Evolutionary conservation across 139 green algal species (phyloP).

Genomic region (Chara braunii): DNA sequence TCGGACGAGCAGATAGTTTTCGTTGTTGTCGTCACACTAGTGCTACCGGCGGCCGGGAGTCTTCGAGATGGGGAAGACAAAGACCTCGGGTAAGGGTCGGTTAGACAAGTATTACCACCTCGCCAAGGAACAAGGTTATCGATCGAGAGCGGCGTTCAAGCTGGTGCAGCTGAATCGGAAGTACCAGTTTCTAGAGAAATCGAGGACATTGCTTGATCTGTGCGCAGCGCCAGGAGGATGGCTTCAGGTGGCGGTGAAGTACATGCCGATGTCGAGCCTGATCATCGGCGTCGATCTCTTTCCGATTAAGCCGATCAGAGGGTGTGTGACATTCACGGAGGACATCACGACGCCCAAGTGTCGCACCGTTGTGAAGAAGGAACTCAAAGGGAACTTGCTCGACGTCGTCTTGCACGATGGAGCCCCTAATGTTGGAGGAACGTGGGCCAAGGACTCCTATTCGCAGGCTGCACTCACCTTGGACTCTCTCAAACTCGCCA

Average conservation of each 20-base stretch:
- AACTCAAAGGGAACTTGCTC: conserved; percentile 60
- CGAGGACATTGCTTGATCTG: conserved; percentile 77
- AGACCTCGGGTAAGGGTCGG: conserved; percentile 40
- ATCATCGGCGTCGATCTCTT: conserved; percentile 92
- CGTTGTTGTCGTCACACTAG: too few species aligned
- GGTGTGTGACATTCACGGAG: conserved; percentile 69
- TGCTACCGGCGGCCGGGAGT: too few species aligned
- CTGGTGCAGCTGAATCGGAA: conserved; percentile 97
- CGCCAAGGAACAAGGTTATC: conserved; percentile 97
- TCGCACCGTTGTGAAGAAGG: conserved; percentile 65
- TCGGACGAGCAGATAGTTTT: too few species aligned
- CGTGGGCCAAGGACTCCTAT: conserved; percentile 74
- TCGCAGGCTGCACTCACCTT: conserved; percentile 75
- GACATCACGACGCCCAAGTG: conserved; percentile 88
- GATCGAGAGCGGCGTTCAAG: conserved; percentile 97
- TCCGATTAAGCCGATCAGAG: conserved; percentile 83
- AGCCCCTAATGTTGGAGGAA: conserved; percentile 92
- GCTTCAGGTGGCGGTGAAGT: conserved; percentile 78
- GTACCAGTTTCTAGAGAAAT: conserved; percentile 81
- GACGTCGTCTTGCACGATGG: conserved; percentile 96
- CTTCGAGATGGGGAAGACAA: conserved; percentile 43
- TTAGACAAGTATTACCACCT: conserved; percentile 96
- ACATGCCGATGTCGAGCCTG: conserved; percentile 79
- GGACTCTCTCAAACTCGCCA: conserved; percentile 82
- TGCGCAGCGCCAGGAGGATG: conserved; percentile 87